Percentiles rank a stretch among this genome's conserved stretches.
Conservation (phyloP, 1,284 basidiomycete genomes). For the Gastroboletus turbinatus region DNA sequence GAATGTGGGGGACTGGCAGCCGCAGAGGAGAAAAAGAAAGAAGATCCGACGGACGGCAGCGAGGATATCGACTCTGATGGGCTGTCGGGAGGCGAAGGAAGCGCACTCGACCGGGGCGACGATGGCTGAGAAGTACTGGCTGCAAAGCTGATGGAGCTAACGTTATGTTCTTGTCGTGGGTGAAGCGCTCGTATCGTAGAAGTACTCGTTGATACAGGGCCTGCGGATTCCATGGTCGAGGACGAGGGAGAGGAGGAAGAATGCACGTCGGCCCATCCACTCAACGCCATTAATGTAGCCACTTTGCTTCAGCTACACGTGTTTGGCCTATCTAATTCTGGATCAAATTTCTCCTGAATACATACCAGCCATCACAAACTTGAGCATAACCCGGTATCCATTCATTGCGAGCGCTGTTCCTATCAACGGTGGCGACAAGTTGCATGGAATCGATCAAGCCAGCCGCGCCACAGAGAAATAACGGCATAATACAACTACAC, state of each 20-base stretch:
- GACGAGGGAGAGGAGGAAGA: not conserved
- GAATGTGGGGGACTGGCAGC: slow-evolving; percentile 53
- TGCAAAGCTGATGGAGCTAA: slow-evolving; percentile 36
- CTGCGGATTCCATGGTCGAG: slow-evolving; percentile 25
- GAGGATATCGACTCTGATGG: slow-evolving; percentile 66
- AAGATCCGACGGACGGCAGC: slow-evolving; percentile 69
- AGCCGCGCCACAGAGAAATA: not conserved
- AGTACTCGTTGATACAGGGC: slow-evolving; percentile 23
- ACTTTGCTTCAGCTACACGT: slow-evolving; percentile 32
- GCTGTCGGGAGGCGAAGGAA: slow-evolving; percentile 56
- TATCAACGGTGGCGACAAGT: not conserved
- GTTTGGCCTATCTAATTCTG: slow-evolving; percentile 27
- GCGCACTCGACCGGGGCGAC: slow-evolving; percentile 46
- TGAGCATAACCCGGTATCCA: not conserved
- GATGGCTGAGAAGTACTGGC: slow-evolving; percentile 34
- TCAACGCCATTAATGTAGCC: slow-evolving; percentile 6
- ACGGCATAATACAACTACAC: not conserved
- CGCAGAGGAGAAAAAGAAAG: slow-evolving; percentile 73
- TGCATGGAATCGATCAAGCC: not conserved
- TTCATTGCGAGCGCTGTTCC: not conserved
- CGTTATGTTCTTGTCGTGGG: slow-evolving; percentile 20
- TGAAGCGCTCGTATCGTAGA: slow-evolving; percentile 26
- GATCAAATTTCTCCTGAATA: not conserved
- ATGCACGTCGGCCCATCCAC: not conserved
- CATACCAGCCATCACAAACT: not conserved